Percentiles rank a stretch among this genome's conserved stretches.
phyloP scores from a whole-genome alignment of 1,284 basidiomycete species.

The Stereum hirsutum region DNA sequence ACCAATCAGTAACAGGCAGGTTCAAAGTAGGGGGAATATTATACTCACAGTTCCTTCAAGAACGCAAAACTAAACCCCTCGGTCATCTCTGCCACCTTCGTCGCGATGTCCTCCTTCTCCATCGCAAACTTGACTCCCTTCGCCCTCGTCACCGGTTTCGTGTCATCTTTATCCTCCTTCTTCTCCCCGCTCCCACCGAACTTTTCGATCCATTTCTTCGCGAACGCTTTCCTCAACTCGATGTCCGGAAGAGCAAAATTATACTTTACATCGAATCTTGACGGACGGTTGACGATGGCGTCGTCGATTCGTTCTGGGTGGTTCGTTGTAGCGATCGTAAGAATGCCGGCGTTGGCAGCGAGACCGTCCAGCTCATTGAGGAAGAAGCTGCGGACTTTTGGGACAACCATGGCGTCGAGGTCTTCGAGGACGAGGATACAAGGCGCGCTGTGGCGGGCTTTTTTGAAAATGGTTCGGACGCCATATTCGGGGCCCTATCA shows the following conservation, averaged over 20 bases:
- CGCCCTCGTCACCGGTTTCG: not conserved
- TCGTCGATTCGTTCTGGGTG: conserved; percentile 38
- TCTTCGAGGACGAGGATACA: conserved; percentile 38
- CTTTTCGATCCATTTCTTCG: conserved; percentile 18
- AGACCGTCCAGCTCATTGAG: conserved; percentile 36
- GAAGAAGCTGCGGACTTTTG: conserved; percentile 32
- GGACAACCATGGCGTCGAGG: conserved; percentile 31
- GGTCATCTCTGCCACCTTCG: conserved; percentile 16
- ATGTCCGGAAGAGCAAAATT: conserved; percentile 20
- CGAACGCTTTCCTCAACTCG: conserved; percentile 15
- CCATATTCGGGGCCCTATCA: conserved; percentile 20
- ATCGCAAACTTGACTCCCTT: conserved; percentile 9
- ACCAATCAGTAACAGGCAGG: not conserved
- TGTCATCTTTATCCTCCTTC: not conserved
- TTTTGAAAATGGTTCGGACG: conserved; percentile 21
- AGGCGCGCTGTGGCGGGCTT: conserved; percentile 25
- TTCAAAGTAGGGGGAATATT: not conserved
- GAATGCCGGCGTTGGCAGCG: conserved; percentile 14
- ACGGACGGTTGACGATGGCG: conserved; percentile 33
- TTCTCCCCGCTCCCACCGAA: conserved; percentile 4
- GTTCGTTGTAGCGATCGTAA: conserved; percentile 37
- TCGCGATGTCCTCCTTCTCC: conserved; percentile 10
- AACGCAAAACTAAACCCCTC: conserved; percentile 22
- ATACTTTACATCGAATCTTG: conserved; percentile 39
- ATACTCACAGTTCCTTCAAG: conserved; percentile 20